Base-by-base conservation (phyloP, 139 green algal species). In the Picochlorum sp. region DNA sequence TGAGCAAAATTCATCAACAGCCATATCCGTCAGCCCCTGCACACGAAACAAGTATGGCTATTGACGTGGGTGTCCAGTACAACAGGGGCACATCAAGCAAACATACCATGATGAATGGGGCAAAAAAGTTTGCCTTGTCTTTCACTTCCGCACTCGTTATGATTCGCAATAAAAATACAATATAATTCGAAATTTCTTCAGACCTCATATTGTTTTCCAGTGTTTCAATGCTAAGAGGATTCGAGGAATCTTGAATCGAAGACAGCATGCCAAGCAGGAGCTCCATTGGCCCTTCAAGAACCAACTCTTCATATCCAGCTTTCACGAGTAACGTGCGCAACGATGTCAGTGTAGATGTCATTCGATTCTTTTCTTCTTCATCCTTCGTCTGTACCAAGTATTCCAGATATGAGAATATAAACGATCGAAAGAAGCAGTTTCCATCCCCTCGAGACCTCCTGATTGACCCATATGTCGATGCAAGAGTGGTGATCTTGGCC, bases 261-360 rank as follows among this genome's bases (percentile, higher is more conserved):
- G 72, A 67, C 30, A 92, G 58, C 67, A 87, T 80, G 16, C 89
- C 77, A 45, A 88, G 60, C 41, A 94, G 66, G 37, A 90, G 66
- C 9, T 91, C 86, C 74, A 92, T 70, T 9, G 88, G 73, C 30
- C 89, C 80, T 56, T 95, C 88, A 66, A 92, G 86, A 32, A 95
- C 89, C 14, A 66, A 16, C 34, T 66, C 64, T 59, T 84, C 66
- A 61, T 84, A 90, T 2, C 83, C 81, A 0, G 49, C 64, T 2
- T 82, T 78, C 21, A 81, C 47, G 57, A 95, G 72, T 56, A 74
- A 79, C 18, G 56, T 20, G 54, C 81, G 81, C 10, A 76, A 24
- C 18, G 14, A 44, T 13, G 44, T 41, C 49, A 69, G n/a, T 18
- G 46, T 18, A 5, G 11, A n/a, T 15, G 65, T 34, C 8, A 63